Conservation (phyloP, 805 yeast genomes). For the Tetrapisispora pingtungensis region DNA sequence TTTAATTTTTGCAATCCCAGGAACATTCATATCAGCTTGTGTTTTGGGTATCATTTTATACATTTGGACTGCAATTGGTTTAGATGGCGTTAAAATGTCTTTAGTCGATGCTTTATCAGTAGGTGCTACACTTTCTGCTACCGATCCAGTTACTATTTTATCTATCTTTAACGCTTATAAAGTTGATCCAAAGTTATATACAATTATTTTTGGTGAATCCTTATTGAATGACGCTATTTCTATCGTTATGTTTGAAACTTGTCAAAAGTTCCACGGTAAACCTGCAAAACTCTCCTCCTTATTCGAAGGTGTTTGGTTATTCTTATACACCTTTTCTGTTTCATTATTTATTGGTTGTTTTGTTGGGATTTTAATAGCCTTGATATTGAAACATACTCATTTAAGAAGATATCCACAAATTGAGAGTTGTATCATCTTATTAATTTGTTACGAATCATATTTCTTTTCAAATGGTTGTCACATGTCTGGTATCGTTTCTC, state of each 20-base stretch:
- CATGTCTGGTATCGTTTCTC: constrained; percentile 96
- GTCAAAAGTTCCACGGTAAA: constrained; percentile 90
- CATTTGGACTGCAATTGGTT: constrained; percentile 83
- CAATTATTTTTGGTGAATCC: constrained; percentile 95
- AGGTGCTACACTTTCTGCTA: constrained; percentile 95
- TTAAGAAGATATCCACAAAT: constrained; percentile 93
- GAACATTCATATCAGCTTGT: constrained; percentile 85
- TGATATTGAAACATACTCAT: constrained; percentile 83
- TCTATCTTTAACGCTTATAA: constrained; percentile 95
- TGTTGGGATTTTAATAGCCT: constrained; percentile 81
- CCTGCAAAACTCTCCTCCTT: constrained; percentile 63
- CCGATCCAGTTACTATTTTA: constrained; percentile 95
- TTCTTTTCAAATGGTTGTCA: constrained; percentile 98
- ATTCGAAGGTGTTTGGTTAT: constrained; percentile 89
- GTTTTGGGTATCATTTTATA: constrained; percentile 83
- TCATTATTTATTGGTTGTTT: constrained; percentile 83
- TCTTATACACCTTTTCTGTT: constrained; percentile 85
- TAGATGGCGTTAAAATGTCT: constrained; percentile 79
- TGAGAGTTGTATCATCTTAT: constrained; percentile 83
- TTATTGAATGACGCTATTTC: constrained; percentile 94
- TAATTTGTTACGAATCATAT: constrained; percentile 91
- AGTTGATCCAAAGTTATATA: constrained; percentile 94
- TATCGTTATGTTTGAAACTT: constrained; percentile 97
- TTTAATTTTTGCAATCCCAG: constrained; percentile 90
- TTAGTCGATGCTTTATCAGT: constrained; percentile 96